Evolutionary conservation across 2,329 filamentous ascomycete species (phyloP).

Genomic region (Exophiala mesophila): DNA sequence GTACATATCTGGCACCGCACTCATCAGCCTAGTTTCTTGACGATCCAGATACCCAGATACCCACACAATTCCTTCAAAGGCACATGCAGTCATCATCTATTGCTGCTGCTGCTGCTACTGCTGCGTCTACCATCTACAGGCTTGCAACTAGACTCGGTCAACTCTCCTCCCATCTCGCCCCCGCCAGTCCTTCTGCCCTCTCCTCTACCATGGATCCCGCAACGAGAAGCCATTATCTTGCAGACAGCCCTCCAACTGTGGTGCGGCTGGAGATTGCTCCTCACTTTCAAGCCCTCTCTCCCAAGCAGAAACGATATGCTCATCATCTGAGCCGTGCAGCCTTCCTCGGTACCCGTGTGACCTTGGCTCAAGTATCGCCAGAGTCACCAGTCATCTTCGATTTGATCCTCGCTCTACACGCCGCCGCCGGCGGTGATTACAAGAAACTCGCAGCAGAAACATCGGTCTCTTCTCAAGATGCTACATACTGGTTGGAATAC

Average conservation of each 20-base stretch:
- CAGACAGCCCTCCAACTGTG: conserved; percentile 83
- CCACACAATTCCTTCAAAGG: too few species aligned
- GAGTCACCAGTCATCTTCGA: conserved; percentile 79
- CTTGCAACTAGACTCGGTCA: not conserved
- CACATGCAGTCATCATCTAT: not conserved
- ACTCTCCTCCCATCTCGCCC: not conserved
- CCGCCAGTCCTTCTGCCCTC: not conserved
- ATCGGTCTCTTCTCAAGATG: conserved; percentile 57
- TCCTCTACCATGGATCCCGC: conserved; percentile 36
- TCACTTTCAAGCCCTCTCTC: conserved; percentile 67
- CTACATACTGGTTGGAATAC: conserved; percentile 70
- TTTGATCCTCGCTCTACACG: conserved; percentile 69
- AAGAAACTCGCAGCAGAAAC: conserved; percentile 60
- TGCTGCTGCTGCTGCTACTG: not conserved
- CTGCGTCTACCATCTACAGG: not conserved
- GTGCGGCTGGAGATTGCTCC: conserved; percentile 86
- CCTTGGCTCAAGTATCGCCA: conserved; percentile 74
- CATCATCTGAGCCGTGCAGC: conserved; percentile 76
- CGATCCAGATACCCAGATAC: too few species aligned
- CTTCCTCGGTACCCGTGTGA: conserved; percentile 70
- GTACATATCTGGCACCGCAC: too few species aligned
- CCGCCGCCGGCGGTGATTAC: conserved; percentile 65
- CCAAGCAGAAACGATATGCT: conserved; percentile 78
- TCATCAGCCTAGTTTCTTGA: too few species aligned
- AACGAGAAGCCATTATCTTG: conserved; percentile 65